A percentile compares a stretch with the other conserved stretches of the same genome.
These are phyloP conservation scores for Paxillus rubicundulus DNA, from an alignment of 768 basidiomycete genomes.

Conservation along the genomic window DNA sequence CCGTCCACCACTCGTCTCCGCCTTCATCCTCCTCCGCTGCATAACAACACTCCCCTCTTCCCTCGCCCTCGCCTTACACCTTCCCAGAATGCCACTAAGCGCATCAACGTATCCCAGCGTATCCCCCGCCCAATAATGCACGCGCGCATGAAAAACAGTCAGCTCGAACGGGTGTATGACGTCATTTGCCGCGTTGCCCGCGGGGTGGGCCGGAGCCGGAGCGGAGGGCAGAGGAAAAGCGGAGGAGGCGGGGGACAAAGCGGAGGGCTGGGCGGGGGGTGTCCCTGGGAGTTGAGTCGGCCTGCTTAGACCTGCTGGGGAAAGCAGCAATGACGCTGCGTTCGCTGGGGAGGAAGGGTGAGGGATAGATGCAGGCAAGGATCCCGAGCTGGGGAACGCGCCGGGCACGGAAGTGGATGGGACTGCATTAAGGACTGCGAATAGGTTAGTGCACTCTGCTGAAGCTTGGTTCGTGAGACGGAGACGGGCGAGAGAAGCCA, in stretches of 20 bases:
- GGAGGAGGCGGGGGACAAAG: not conserved
- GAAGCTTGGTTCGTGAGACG: slow-evolving; percentile 86
- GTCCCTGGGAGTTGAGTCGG: slow-evolving; percentile 24
- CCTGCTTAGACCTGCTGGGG: slow-evolving; percentile 20
- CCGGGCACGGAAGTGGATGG: slow-evolving; percentile 50
- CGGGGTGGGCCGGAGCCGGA: slow-evolving; percentile 23
- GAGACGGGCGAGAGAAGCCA: slow-evolving; percentile 74
- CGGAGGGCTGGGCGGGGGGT: slow-evolving; percentile 11
- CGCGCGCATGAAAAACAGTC: slow-evolving; percentile 66
- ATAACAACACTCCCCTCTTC: too few relatives aligned
- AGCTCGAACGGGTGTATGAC: slow-evolving; percentile 45
- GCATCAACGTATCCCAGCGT: slow-evolving; percentile 78
- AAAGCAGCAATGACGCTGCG: slow-evolving; percentile 10
- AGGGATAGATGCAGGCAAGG: slow-evolving; percentile 5
- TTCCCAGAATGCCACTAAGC: slow-evolving; percentile 56
- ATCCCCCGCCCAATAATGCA: slow-evolving; percentile 82
- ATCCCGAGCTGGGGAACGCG: slow-evolving; percentile 46
- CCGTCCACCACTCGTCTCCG: not conserved
- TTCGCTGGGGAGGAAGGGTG: slow-evolving; percentile 36
- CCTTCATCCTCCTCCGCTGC: slow-evolving; percentile 9
- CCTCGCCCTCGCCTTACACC: slow-evolving; percentile 55
- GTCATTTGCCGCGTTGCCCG: slow-evolving; percentile 4
- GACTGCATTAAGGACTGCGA: slow-evolving; percentile 61
- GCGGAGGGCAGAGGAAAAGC: not conserved
- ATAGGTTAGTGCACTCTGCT: slow-evolving; percentile 80